These are phyloP conservation scores for Monosporascus cannonballus DNA, from an alignment of 2,329 filamentous ascomycete species.

Conservation along the genomic window DNA sequence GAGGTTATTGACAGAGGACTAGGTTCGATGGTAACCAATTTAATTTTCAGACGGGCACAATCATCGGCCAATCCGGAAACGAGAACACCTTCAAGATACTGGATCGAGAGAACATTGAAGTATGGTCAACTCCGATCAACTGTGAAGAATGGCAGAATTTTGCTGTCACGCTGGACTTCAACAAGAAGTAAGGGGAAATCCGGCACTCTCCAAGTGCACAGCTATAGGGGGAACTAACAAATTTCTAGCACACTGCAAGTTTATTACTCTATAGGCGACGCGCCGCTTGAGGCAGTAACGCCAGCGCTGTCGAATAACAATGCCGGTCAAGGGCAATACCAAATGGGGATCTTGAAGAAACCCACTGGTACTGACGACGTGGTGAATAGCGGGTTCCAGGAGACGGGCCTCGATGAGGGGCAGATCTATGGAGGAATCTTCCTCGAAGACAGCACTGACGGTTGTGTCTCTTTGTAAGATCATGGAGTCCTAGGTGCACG, in stretches of 20 bases:
- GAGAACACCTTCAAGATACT: constrained; percentile 37
- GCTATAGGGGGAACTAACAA: not conserved
- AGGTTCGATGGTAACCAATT: constrained; percentile 21
- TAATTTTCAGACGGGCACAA: constrained; percentile 27
- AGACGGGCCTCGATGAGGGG: constrained; percentile 40
- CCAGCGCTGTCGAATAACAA: constrained; percentile 41
- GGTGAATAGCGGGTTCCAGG: constrained; percentile 43
- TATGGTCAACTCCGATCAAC: constrained; percentile 37
- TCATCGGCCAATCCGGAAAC: constrained; percentile 29
- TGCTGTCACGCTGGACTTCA: constrained; percentile 49
- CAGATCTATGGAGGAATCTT: constrained; percentile 46
- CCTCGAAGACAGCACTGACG: constrained; percentile 38
- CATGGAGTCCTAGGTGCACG: not conserved
- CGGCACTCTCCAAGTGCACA: not conserved
- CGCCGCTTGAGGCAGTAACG: constrained; percentile 41
- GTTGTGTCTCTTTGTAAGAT: constrained; percentile 34
- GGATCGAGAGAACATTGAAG: constrained; percentile 30
- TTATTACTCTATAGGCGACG: constrained; percentile 47
- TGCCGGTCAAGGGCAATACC: constrained; percentile 46
- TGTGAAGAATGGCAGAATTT: constrained; percentile 53
- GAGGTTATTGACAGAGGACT: not conserved
- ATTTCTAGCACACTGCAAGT: constrained; percentile 43
- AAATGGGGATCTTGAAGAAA: constrained; percentile 55
- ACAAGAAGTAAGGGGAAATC: constrained; percentile 39
- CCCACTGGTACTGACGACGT: constrained; percentile 44